Percentiles rank a stretch among this genome's conserved stretches.
Conservation (phyloP, 768 basidiomycete species). For the Pulveroboletus frians region DNA sequence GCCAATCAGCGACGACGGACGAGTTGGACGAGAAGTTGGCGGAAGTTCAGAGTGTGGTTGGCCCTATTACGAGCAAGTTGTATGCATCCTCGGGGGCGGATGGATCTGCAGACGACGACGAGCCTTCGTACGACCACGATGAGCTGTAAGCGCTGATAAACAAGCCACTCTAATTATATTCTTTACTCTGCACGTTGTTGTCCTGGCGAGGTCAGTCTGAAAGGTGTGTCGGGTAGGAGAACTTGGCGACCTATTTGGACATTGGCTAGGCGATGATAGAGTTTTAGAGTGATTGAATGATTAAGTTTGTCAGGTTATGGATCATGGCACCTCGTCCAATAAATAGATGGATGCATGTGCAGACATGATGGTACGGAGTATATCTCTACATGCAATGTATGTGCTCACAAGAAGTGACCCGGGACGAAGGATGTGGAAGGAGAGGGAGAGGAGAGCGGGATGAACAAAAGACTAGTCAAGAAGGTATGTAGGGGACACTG, state of each 20-base stretch:
- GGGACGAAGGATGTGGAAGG: neutral
- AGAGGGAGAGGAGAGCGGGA: neutral
- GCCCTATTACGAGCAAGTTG: conserved; percentile 83
- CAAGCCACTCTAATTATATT: conserved; percentile 7
- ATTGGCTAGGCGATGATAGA: neutral
- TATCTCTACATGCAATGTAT: conserved; percentile 10
- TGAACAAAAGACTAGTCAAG: neutral
- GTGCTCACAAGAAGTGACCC: neutral
- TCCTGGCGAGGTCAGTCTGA: neutral
- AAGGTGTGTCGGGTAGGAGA: conserved; percentile 5
- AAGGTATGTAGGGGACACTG: conserved; percentile 3
- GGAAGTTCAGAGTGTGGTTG: conserved; percentile 69
- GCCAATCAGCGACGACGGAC: conserved; percentile 69
- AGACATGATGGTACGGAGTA: neutral
- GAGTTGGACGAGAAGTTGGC: conserved; percentile 87
- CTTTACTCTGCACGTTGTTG: neutral
- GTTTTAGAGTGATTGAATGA: neutral
- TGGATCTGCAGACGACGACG: conserved; percentile 37
- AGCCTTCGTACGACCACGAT: conserved; percentile 44
- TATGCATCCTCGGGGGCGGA: conserved; percentile 46
- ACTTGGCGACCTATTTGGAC: conserved; percentile 11
- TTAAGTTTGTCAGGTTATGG: neutral
- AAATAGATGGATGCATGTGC: neutral
- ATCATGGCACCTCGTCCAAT: neutral
- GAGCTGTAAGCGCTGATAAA: conserved; percentile 38